phyloP scores from a whole-genome alignment of 495 filamentous ascomycete species.

The Haplographium delicatum region DNA sequence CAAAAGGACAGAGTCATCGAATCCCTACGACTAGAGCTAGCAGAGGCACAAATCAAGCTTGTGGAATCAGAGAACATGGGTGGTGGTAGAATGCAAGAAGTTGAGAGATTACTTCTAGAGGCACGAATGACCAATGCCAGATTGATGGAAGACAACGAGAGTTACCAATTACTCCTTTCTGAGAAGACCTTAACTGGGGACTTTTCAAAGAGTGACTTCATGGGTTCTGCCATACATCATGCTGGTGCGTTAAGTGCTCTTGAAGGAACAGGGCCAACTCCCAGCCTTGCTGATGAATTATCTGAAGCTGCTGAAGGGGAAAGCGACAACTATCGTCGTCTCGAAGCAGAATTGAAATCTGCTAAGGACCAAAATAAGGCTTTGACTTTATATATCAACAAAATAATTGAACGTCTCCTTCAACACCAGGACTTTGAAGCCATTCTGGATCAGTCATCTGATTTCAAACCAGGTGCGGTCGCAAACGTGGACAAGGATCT shows the following conservation, averaged over 20 bases:
- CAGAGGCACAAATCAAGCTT: slow-evolving; percentile 91
- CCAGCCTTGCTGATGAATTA: slow-evolving; percentile 83
- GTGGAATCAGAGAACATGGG: slow-evolving; percentile 92
- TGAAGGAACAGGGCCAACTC: slow-evolving; percentile 45
- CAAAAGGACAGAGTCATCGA: slow-evolving; percentile 98
- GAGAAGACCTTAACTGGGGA: slow-evolving; percentile 94
- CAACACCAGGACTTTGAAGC: slow-evolving; percentile 92
- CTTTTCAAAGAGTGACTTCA: slow-evolving; percentile 74
- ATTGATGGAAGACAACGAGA: slow-evolving; percentile 97
- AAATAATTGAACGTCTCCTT: slow-evolving; percentile 90
- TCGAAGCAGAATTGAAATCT: slow-evolving; percentile 75
- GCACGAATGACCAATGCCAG: slow-evolving; percentile 90
- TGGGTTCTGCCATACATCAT: slow-evolving; percentile 49
- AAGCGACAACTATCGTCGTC: slow-evolving; percentile 53
- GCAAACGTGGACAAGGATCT: slow-evolving; percentile 74
- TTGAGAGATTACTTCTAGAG: slow-evolving; percentile 84
- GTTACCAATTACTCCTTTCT: slow-evolving; percentile 87
- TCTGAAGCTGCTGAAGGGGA: slow-evolving; percentile 57
- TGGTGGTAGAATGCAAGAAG: slow-evolving; percentile 74
- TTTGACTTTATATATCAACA: slow-evolving; percentile 93
- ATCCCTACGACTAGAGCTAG: slow-evolving; percentile 81
- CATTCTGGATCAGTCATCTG: slow-evolving; percentile 73
- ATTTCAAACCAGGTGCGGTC: slow-evolving; percentile 40
- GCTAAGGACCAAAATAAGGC: slow-evolving; percentile 95
- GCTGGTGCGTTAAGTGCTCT: slow-evolving; percentile 51